Evolutionary conservation across 202 grass and related monocot genomes (phyloP).

Genomic region (Miscanthus sacchariflorus): DNA sequence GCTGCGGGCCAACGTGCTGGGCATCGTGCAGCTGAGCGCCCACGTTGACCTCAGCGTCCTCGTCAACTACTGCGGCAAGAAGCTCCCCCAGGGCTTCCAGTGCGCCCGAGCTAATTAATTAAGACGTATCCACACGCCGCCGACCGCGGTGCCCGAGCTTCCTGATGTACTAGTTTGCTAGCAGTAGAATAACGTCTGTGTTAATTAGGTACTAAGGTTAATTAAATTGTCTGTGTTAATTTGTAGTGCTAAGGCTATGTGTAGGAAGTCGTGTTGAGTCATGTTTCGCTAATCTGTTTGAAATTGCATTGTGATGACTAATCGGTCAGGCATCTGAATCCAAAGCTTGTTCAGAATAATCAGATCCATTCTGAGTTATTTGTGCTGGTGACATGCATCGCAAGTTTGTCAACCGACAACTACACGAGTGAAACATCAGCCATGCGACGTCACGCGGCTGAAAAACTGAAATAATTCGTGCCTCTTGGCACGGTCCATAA

Average conservation of each 20-base stretch:
- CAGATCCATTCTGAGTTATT: background rate
- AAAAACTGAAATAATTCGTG: no score
- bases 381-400: background rate
- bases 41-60: conserved; percentile 71
- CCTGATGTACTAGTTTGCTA: background rate
- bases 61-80: conserved; percentile 69
- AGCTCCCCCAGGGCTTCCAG: conserved; percentile 67
- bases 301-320: background rate
- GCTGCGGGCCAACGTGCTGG: conserved; percentile 69
- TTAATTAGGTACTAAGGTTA: background rate
- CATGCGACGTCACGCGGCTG: background rate
- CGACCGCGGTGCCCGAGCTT: no score
- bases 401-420: background rate
- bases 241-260: background rate
- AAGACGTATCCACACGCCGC: background rate
- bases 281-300: background rate
- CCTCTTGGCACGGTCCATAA: background rate
- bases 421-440: background rate
- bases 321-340: background rate
- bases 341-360: background rate
- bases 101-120: conserved; percentile 17
- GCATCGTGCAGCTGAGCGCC: conserved; percentile 56
- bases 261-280: background rate
- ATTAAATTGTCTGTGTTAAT: background rate
- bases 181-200: background rate